Evolutionary conservation across 2,329 filamentous ascomycete species (phyloP).

Genomic region (Cercospora berteroae): DNA sequence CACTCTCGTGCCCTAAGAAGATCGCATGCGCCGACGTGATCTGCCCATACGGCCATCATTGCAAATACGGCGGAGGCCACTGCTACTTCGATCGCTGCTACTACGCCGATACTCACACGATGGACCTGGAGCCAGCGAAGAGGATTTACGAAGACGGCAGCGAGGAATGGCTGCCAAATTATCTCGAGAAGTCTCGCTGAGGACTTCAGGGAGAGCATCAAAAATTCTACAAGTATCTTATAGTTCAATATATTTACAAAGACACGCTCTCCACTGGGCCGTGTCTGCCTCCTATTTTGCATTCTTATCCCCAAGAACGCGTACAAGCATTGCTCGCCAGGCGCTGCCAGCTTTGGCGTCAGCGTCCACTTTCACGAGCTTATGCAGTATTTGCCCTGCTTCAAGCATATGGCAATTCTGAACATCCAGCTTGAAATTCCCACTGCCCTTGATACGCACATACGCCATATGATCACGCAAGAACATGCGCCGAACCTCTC

Average conservation of each 20-base stretch:
- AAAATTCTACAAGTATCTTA: constrained; percentile 2
- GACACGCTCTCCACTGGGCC: neutral
- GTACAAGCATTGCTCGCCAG: neutral
- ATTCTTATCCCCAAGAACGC: constrained; percentile 3
- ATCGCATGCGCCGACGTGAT: constrained; percentile 19
- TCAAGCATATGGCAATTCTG: constrained; percentile 31
- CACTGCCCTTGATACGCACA: constrained; percentile 22
- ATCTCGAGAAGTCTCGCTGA: constrained; percentile 25
- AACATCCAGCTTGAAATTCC: constrained; percentile 34
- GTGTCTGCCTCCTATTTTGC: neutral
- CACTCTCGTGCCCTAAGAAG: constrained; percentile 39
- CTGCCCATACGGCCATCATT: constrained; percentile 46
- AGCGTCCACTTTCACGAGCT: neutral
- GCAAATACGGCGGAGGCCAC: constrained; percentile 39
- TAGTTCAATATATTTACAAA: constrained; percentile 1
- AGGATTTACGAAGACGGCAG: constrained; percentile 32
- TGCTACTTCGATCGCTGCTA: constrained; percentile 43
- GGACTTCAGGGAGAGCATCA: neutral
- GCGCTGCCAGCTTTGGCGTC: neutral
- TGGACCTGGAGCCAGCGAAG: constrained; percentile 30
- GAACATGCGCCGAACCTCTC: constrained; percentile 31
- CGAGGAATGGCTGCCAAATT: constrained; percentile 32
- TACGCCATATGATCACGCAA: constrained; percentile 32
- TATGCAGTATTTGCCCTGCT: constrained; percentile 18
- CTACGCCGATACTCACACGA: constrained; percentile 40